Conservation (phyloP, 805 yeast species). For the Yarrowia phangngaensis region DNA sequence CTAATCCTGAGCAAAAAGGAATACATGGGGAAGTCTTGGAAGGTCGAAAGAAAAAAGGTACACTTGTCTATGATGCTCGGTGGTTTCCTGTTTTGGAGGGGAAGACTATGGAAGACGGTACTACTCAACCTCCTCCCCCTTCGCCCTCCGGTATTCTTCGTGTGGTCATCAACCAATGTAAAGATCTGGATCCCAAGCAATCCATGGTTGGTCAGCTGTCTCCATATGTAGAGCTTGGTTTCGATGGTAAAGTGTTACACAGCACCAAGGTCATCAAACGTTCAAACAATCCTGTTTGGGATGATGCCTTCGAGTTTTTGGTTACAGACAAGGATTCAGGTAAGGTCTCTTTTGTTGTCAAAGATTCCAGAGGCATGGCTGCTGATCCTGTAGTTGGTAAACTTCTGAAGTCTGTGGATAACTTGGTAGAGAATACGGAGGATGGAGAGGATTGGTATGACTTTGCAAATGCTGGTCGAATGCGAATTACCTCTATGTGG, state of each 20-base stretch:
- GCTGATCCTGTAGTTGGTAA: constrained; percentile 59
- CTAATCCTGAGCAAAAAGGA: constrained; percentile 46
- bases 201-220: constrained; percentile 51
- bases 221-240: constrained; percentile 65
- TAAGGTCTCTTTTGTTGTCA: constrained; percentile 62
- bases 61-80: constrained; percentile 61
- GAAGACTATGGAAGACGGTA: constrained; percentile 64
- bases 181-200: constrained; percentile 46
- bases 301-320: constrained; percentile 59
- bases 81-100: constrained; percentile 68
- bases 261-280: constrained; percentile 59
- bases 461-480: constrained; percentile 62
- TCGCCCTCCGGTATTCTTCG: constrained; percentile 88
- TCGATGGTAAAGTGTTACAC: constrained; percentile 57
- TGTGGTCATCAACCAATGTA: constrained; percentile 61
- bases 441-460: constrained; percentile 78
- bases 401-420: constrained; percentile 50
- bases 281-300: constrained; percentile 65
- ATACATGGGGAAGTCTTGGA: constrained; percentile 58
- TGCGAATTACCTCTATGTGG: constrained; percentile 70
- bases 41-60: constrained; percentile 82
- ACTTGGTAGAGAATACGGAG: constrained; percentile 70
- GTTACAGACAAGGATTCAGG: constrained; percentile 67
- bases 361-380: constrained; percentile 55
- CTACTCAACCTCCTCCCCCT: constrained; percentile 80